Percentiles rank a stretch among this genome's conserved stretches.
Evolutionary conservation across 257 asterid genomes (phyloP).

Genomic region (Solanum sitiens): DNA sequence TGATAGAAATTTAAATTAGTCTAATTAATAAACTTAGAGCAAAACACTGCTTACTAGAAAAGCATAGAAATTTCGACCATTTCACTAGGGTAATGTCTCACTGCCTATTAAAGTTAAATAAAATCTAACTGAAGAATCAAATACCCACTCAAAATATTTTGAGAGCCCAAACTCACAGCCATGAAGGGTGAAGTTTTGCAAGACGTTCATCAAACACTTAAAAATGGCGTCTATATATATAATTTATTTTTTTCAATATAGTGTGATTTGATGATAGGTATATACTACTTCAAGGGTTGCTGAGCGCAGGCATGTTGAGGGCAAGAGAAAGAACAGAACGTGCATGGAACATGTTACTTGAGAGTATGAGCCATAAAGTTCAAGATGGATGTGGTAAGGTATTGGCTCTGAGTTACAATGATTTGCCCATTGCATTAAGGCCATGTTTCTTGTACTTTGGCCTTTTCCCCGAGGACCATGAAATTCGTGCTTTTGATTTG

Average conservation of each 20-base stretch:
- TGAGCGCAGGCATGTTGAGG: not conserved
- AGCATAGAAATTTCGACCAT: too few relatives aligned
- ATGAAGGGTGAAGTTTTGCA: too few relatives aligned
- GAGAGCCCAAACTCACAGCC: too few relatives aligned
- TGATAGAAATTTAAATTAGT: not conserved
- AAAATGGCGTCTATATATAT: too few relatives aligned
- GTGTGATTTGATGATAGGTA: too few relatives aligned
- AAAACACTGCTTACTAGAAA: not conserved
- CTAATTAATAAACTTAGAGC: not conserved
- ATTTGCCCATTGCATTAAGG: not conserved
- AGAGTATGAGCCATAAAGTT: not conserved
- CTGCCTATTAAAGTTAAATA: too few relatives aligned
- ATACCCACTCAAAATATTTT: too few relatives aligned
- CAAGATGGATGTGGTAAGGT: not conserved
- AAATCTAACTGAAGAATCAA: too few relatives aligned
- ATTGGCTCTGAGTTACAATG: not conserved
- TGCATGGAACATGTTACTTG: not conserved
- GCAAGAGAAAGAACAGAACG: not conserved
- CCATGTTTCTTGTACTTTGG: slow-evolving; percentile 1
- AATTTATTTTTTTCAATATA: too few relatives aligned
- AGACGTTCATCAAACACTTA: too few relatives aligned
- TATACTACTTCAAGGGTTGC: too few relatives aligned
- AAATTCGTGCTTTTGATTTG: not conserved
- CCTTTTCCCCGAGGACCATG: not conserved
- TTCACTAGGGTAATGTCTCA: too few relatives aligned